Percentiles rank a stretch among this genome's conserved stretches.
phyloP scores from a whole-genome alignment of 2,329 filamentous ascomycete genomes.

The Cladophialophora immunda region DNA sequence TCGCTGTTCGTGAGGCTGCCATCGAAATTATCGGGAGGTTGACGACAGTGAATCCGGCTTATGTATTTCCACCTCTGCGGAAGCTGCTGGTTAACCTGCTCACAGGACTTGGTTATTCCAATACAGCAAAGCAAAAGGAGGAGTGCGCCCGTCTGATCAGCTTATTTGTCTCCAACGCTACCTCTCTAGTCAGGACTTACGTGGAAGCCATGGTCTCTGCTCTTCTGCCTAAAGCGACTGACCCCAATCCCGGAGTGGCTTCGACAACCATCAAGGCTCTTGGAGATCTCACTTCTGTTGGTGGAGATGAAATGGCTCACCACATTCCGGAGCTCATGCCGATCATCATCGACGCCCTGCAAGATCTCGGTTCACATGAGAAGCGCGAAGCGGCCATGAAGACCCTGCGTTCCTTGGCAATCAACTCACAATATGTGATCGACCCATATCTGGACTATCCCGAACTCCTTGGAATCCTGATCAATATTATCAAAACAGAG shows the following conservation, averaged over 20 bases:
- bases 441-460: conserved; percentile 95
- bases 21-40: conserved; percentile 96
- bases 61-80: conserved; percentile 93
- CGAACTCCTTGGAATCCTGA: conserved; percentile 87
- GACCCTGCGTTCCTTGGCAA: conserved; percentile 89
- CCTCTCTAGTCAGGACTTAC: conserved; percentile 92
- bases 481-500: conserved; percentile 93
- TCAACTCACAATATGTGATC: conserved; percentile 97
- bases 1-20: conserved; percentile 89
- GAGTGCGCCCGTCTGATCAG: conserved; percentile 94
- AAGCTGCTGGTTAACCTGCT: conserved; percentile 96
- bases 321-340: conserved; percentile 95
- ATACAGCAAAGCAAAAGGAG: conserved; percentile 92
- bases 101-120: conserved; percentile 95
- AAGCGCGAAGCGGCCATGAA: conserved; percentile 92
- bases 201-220: conserved; percentile 96
- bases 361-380: conserved; percentile 88
- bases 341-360: conserved; percentile 89
- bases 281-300: conserved; percentile 91
- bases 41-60: conserved; percentile 90
- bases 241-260: conserved; percentile 85
- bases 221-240: conserved; percentile 89
- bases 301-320: conserved; percentile 89
- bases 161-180: conserved; percentile 90
- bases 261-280: conserved; percentile 95